These are phyloP conservation scores for Penicillium sumatraense DNA, from an alignment of 2,329 filamentous ascomycete genomes.

Conservation along the genomic window DNA sequence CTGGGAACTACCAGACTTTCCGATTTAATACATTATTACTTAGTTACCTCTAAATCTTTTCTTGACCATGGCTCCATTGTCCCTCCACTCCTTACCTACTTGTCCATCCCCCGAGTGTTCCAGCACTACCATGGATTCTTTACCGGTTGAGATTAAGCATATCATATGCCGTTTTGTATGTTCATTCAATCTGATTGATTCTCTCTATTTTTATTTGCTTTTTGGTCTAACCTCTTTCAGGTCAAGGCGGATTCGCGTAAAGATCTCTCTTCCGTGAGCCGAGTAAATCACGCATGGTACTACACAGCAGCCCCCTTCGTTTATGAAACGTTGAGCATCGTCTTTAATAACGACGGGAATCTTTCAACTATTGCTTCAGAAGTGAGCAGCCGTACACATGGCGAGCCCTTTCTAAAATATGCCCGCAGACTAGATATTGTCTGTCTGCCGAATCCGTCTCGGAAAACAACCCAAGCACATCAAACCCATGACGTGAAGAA, in stretches of 20 bases:
- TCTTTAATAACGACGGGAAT: neutral
- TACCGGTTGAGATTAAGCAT: slow-evolving; percentile 1
- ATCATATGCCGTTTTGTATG: slow-evolving; percentile 5
- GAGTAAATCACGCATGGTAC: slow-evolving; percentile 1
- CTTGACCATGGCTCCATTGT: neutral
- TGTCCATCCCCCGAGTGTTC: neutral
- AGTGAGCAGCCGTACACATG: neutral
- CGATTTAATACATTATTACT: neutral
- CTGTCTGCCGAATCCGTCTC: neutral
- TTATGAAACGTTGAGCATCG: slow-evolving; percentile 1
- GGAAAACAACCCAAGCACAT: neutral
- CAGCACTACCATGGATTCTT: neutral
- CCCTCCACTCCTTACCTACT: neutral
- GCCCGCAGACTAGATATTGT: slow-evolving; percentile 2
- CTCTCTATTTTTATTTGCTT: neutral
- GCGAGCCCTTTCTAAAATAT: slow-evolving; percentile 3
- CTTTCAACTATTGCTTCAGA: neutral
- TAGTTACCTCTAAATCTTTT: neutral
- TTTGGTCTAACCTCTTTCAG: neutral
- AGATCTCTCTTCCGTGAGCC: slow-evolving; percentile 2
- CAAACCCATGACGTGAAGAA: neutral
- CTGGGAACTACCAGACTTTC: neutral
- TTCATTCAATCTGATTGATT: neutral
- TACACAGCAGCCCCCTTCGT: slow-evolving; percentile 1
- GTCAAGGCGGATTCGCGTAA: neutral